These are phyloP conservation scores for Prunus fruticosa DNA, from an alignment of 306 rosid genomes.

Conservation along the genomic window DNA sequence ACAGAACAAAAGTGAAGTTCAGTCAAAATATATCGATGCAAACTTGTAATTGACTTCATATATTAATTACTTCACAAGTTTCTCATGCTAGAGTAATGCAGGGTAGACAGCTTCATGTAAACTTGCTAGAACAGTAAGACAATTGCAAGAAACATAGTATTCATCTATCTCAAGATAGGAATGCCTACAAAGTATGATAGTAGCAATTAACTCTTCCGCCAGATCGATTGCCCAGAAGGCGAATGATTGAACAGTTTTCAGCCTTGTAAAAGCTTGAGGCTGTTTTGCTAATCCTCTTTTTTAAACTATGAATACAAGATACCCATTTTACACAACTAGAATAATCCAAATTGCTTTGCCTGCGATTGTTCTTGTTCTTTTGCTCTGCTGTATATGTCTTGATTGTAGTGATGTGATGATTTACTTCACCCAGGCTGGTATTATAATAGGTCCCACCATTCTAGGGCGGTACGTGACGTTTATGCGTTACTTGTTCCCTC, in stretches of 20 bases:
- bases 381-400: not conserved
- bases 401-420: not conserved
- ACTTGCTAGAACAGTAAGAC: not conserved
- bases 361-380: not conserved
- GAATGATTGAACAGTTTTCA: no score
- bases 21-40: not conserved
- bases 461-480: not conserved
- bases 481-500: not conserved
- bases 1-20: not conserved
- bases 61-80: not conserved
- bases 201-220: no score
- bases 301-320: no score
- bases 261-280: no score
- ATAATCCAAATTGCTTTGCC: no score
- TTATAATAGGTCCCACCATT: constrained; percentile 19
- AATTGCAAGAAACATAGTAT: not conserved
- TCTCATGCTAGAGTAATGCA: not conserved
- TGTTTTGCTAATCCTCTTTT: no score
- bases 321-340: no score
- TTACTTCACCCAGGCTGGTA: constrained; percentile 12
- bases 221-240: no score
- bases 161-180: not conserved
- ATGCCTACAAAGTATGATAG: no score
- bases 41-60: not conserved
- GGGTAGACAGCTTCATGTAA: not conserved